phyloP scores from a whole-genome alignment of 2,329 filamentous ascomycete species.

The Fusarium sp. region DNA sequence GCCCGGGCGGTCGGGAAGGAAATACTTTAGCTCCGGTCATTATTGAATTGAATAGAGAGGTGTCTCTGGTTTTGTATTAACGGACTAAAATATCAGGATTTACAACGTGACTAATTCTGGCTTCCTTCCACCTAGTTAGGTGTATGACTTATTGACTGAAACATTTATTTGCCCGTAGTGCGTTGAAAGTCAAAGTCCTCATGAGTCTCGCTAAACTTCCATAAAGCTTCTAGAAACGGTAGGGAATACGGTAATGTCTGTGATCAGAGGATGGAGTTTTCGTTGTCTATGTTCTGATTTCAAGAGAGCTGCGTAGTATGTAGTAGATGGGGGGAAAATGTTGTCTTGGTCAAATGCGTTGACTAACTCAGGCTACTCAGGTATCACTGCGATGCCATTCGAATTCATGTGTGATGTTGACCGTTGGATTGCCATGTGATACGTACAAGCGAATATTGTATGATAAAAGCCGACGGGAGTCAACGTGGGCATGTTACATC shows the following conservation, averaged over 20 bases:
- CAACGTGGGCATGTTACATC: constrained; percentile 10
- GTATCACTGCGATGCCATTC: not conserved
- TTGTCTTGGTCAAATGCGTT: not conserved
- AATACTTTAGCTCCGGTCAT: constrained; percentile 35
- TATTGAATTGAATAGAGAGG: not conserved
- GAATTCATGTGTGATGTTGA: constrained; percentile 1
- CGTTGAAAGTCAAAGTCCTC: not conserved
- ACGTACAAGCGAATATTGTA: constrained; percentile 32
- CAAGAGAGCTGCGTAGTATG: not conserved
- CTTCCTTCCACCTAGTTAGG: not conserved
- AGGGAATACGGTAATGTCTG: not conserved
- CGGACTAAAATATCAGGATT: not conserved
- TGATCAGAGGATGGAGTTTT: not conserved
- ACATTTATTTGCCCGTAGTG: not conserved
- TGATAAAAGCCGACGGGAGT: constrained; percentile 23
- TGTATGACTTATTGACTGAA: not conserved
- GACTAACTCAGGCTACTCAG: not conserved
- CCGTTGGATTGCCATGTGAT: constrained; percentile 41
- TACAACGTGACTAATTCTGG: not conserved
- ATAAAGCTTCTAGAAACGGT: constrained; percentile 12
- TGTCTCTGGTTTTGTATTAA: not conserved
- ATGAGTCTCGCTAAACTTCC: not conserved
- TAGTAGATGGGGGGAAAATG: not conserved
- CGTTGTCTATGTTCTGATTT: too few species aligned
- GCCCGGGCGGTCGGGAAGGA: constrained; percentile 32